Evolutionary conservation across 345 rosid species (phyloP), one percentile per base, ranked within the genome.

Genomic region (Ceriops tagal): DNA sequence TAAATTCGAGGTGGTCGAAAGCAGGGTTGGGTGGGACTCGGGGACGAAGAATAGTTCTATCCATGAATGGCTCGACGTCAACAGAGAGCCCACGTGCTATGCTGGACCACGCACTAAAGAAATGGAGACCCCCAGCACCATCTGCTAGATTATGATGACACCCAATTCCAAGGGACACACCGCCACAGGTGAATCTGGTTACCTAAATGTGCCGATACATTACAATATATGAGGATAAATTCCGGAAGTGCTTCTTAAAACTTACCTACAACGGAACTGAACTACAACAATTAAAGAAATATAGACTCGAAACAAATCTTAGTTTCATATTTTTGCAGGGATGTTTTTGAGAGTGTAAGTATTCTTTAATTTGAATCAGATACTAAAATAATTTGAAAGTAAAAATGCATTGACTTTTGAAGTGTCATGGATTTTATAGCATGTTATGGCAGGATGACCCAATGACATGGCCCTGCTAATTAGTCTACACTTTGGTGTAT

Each of bases 111-210:
- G 37, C 0, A 16, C 27, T 61, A 28, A 72, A 5, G 58, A 77
- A 72, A 11, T 52, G 47, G 39, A 19, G 0, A 1, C 22, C 19
- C 0, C 64, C 55, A 1, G 18, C 6, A 3, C 53, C 79, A 24
- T 75, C 79, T 6, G 59, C 43, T 0, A 71, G 16, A 19, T 0
- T 19, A 26, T 75, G 75, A n/a, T 66, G 71, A 13, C 53, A 52
- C 2, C 58, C 53, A 11, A 49, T 1, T 55, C 72, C 61, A 3
- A 76, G 68, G 19, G 56, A 71, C 20, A 76, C 69, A 2, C 71
- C 71, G 1, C 75, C 75, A 8, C 75, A 71, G 2, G 1, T 46
- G 63, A 75, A 75, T 43, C 35, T 61, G 0, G 68, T 70, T 34
- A 65, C 51, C 73, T 62, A 6, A 4, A 55, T 1, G 10, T 7